Evolutionary conservation across 1,284 basidiomycete species (phyloP).

Genomic region (Blastosporella zonata): DNA sequence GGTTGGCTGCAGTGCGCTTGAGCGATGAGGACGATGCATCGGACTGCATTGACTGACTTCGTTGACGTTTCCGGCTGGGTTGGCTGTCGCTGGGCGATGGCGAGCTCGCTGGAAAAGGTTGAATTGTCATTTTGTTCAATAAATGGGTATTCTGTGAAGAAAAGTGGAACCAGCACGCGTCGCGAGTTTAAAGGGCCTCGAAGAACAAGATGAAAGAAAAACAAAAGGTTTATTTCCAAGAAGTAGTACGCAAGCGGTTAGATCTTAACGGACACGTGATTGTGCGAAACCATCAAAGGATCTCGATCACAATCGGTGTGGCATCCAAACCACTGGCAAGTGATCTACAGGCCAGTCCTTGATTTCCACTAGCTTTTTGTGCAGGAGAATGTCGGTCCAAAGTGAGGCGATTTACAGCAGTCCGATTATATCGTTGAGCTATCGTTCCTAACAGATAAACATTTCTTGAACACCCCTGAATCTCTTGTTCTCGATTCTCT

Average conservation of each 20-base stretch:
- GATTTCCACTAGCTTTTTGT: no score
- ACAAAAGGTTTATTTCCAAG: conserved; percentile 8
- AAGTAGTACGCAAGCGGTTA: conserved; percentile 3
- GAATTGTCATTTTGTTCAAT: conserved; percentile 21
- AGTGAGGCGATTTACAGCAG: conserved; percentile 22
- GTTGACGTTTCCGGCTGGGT: conserved; percentile 44
- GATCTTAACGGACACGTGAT: neutral
- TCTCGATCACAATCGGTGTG: no score
- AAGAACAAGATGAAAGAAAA: conserved; percentile 17
- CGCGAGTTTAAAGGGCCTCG: conserved; percentile 10
- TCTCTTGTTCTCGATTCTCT: conserved; percentile 78
- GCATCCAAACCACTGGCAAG: no score
- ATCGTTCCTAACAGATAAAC: conserved; percentile 47
- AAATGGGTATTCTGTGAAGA: conserved; percentile 5
- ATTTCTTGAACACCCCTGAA: conserved; percentile 70
- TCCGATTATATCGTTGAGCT: neutral
- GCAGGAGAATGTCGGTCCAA: conserved; percentile 38
- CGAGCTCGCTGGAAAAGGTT: conserved; percentile 31
- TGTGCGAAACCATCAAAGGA: neutral
- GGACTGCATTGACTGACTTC: conserved; percentile 47
- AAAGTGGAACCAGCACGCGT: conserved; percentile 15
- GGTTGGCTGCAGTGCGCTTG: conserved; percentile 69
- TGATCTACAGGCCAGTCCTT: no score
- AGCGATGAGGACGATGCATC: conserved; percentile 59
- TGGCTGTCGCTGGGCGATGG: conserved; percentile 30